phyloP scores from a whole-genome alignment of 129 eudicot genomes.

The Heracleum sosnowskyi region DNA sequence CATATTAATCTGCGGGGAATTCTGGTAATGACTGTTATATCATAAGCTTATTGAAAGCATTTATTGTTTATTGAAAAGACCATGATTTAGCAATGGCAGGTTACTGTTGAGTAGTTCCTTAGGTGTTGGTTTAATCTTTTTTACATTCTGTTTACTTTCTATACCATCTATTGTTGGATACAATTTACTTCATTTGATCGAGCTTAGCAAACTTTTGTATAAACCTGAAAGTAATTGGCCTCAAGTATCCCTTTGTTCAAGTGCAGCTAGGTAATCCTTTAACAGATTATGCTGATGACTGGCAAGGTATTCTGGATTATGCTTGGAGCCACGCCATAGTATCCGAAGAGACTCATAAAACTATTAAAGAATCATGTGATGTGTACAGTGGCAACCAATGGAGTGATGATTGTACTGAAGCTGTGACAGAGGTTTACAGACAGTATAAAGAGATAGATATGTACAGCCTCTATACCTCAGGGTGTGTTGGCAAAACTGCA shows the following conservation, averaged over 20 bases:
- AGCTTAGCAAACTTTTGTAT: not conserved
- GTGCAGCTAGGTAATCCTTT: slow-evolving; percentile 85
- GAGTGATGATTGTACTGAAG: slow-evolving; percentile 46
- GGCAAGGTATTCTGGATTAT: slow-evolving; percentile 84
- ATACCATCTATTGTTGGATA: not conserved
- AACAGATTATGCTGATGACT: slow-evolving; percentile 82
- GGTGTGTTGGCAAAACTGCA: slow-evolving; percentile 54
- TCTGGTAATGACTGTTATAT: slow-evolving; percentile 37
- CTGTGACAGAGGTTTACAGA: slow-evolving; percentile 55
- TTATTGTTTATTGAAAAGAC: no score
- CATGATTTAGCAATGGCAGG: no score
- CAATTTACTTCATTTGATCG: not conserved
- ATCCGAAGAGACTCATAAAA: slow-evolving; percentile 89
- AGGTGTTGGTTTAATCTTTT: no score
- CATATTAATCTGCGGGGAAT: slow-evolving; percentile 75
- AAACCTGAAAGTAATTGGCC: not conserved
- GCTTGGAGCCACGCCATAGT: slow-evolving; percentile 99
- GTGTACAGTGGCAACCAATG: slow-evolving; percentile 60
- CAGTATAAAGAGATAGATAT: slow-evolving; percentile 89
- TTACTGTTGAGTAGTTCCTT: no score
- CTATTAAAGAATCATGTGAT: slow-evolving; percentile 64
- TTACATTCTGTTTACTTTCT: no score
- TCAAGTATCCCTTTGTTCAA: not conserved
- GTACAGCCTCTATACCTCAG: slow-evolving; percentile 83
- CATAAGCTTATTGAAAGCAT: not conserved